These are phyloP conservation scores for Neopestalotiopsis sp. DNA, from an alignment of 2,329 filamentous ascomycete genomes.

Conservation along the genomic window DNA sequence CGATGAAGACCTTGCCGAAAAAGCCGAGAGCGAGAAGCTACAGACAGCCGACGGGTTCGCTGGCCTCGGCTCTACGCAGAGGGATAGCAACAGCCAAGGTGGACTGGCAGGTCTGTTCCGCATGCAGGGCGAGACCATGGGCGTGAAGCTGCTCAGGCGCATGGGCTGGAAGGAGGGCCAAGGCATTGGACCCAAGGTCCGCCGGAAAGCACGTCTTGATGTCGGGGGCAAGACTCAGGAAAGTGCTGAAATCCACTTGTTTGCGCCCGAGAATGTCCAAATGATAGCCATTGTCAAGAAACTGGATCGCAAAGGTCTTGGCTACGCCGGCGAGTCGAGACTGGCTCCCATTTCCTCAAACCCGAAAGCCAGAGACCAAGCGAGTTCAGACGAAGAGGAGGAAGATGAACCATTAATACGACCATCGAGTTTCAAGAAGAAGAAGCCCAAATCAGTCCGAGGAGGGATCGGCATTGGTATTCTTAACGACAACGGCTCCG, in stretches of 20 bases:
- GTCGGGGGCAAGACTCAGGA: conserved; percentile 45
- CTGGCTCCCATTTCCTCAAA: conserved; percentile 45
- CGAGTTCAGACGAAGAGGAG: conserved; percentile 52
- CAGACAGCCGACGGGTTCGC: conserved; percentile 77
- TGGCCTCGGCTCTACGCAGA: conserved; percentile 72
- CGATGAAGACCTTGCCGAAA: conserved; percentile 90
- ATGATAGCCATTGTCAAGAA: conserved; percentile 73
- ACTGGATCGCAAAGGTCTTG: conserved; percentile 73
- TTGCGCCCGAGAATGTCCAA: conserved; percentile 81
- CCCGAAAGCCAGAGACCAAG: conserved; percentile 32
- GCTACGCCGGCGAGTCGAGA: conserved; percentile 65
- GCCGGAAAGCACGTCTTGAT: conserved; percentile 73
- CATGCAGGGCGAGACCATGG: conserved; percentile 81
- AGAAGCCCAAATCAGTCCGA: conserved; percentile 57
- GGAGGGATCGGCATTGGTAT: conserved; percentile 87
- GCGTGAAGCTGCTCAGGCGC: conserved; percentile 79
- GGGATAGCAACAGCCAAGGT: conserved; percentile 52
- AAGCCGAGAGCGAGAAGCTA: conserved; percentile 76
- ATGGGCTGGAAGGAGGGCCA: conserved; percentile 98
- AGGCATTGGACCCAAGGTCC: conserved; percentile 87
- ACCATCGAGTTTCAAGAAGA: conserved; percentile 40
- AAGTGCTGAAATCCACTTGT: conserved; percentile 67
- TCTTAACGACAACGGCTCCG: conserved; percentile 90
- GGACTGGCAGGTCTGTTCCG: conserved; percentile 75
- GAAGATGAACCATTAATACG: conserved; percentile 42